These are phyloP conservation scores for Mucor mucedo DNA, from an alignment of 371 early-diverging fungal genomes.

Conservation along the genomic window DNA sequence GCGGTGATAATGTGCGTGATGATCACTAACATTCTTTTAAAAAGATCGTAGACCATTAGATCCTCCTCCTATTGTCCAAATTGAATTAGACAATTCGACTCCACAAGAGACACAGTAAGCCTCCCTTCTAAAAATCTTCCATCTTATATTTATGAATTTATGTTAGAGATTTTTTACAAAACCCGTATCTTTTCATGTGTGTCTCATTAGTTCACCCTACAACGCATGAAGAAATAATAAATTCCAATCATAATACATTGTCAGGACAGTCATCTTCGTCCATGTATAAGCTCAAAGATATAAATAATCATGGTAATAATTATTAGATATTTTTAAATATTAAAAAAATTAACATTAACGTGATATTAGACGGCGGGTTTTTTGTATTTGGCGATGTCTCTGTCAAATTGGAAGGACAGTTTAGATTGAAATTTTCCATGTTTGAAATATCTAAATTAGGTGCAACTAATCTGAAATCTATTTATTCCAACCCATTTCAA, in stretches of 20 bases:
- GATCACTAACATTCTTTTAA: not conserved
- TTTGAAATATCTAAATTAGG: constrained; percentile 72
- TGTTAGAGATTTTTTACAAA: constrained; percentile 68
- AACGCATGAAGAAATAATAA: constrained; percentile 43
- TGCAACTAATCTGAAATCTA: constrained; percentile 49
- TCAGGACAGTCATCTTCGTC: constrained; percentile 87
- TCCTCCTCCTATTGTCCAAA: constrained; percentile 88
- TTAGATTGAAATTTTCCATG: constrained; percentile 81
- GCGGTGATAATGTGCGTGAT: not conserved
- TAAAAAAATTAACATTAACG: not conserved
- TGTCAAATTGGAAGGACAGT: constrained; percentile 84
- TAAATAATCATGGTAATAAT: constrained; percentile 72
- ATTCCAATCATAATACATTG: constrained; percentile 24
- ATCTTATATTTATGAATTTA: not conserved
- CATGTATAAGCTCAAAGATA: constrained; percentile 80
- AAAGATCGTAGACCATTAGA: constrained; percentile 87
- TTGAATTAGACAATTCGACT: constrained; percentile 58
- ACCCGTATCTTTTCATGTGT: constrained; percentile 81
- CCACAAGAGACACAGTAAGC: constrained; percentile 35
- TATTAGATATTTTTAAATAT: not conserved
- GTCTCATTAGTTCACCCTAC: constrained; percentile 61
- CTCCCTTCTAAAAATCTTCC: not conserved
- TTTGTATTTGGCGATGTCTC: constrained; percentile 93
- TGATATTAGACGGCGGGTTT: constrained; percentile 75
- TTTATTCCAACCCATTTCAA: constrained; percentile 71